These are phyloP conservation scores for rapeseed (Brassica napus) DNA, from an alignment of 345 rosid species.

Conservation along the genomic window Da-Ae NC_063451.1:28548001-28548500, in stretches of 20 bases:
- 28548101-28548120: background rate
- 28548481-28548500: background rate
- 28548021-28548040: constrained; percentile 12
- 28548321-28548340: constrained; percentile 86
- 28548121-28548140: background rate
- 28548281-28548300: constrained; percentile 65
- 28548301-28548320: constrained; percentile 83
- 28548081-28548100: background rate
- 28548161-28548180: background rate
- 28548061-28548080: background rate
- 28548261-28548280: constrained; percentile 18
- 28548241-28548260: background rate
- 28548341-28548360: constrained; percentile 80
- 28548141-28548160: constrained; percentile 1
- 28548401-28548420: constrained; percentile 72
- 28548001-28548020: background rate
- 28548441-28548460: constrained; percentile 99
- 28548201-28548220: constrained; percentile 26
- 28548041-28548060: background rate
- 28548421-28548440: constrained; percentile 82
- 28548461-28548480: constrained; percentile 12
- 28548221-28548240: background rate
- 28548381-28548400: constrained; percentile 88
- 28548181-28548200: background rate
- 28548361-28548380: constrained; percentile 80